Conservation (phyloP, 2,329 filamentous ascomycete species). For the Epichloe baconii region DNA sequence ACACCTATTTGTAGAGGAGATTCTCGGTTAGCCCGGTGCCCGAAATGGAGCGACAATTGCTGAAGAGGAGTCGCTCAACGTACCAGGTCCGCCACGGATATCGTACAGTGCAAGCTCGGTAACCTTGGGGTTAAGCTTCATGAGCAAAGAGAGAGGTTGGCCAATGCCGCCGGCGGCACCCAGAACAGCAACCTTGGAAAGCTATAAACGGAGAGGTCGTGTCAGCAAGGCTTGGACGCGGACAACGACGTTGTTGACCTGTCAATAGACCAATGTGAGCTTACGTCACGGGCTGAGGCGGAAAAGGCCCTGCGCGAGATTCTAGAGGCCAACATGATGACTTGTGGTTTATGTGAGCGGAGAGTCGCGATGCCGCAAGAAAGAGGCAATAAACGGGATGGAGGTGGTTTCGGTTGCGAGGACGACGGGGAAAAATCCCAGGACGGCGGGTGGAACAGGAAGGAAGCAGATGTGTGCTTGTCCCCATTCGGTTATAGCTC, state of each 20-base stretch:
- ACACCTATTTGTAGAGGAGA: conserved; percentile 51
- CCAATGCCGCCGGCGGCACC: conserved; percentile 97
- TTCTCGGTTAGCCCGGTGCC: background rate
- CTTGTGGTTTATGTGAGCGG: conserved; percentile 11
- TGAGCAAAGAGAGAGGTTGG: conserved; percentile 90
- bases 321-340: conserved; percentile 58
- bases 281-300: conserved; percentile 63
- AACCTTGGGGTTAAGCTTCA: conserved; percentile 97
- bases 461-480: background rate
- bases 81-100: conserved; percentile 88
- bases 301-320: conserved; percentile 73
- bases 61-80: conserved; percentile 20
- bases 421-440: conserved; percentile 10
- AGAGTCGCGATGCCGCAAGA: conserved; percentile 8
- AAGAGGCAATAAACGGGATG: conserved; percentile 6
- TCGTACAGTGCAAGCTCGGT: conserved; percentile 94
- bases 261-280: conserved; percentile 14
- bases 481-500: conserved; percentile 12
- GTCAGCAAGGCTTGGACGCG: background rate
- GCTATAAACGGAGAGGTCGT: conserved; percentile 34
- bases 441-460: conserved; percentile 6
- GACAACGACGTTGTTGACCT: background rate
- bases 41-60: too few species aligned
- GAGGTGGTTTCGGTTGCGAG: conserved; percentile 8
- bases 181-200: conserved; percentile 94